Conservation (phyloP, 352 stramenopile species). For the Elongisporangium senticosum region DNA sequence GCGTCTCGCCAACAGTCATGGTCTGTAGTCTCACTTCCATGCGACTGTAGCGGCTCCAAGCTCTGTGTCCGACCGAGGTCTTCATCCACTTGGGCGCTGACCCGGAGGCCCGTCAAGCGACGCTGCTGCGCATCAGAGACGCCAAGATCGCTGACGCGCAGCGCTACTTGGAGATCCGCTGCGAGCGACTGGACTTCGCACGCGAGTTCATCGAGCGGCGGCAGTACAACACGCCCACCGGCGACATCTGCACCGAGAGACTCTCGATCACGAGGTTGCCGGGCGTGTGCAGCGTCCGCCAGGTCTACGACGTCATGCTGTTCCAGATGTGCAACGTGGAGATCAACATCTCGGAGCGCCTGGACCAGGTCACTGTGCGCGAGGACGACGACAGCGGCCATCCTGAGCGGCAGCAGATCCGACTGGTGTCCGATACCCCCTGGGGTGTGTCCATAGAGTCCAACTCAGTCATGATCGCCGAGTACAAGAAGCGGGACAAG, state of each 20-base stretch:
- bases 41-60: neutral
- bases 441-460: constrained; percentile 12
- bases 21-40: neutral
- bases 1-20: neutral
- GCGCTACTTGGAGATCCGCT: constrained; percentile 13
- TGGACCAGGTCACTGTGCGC: constrained; percentile 30
- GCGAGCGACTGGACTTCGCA: neutral
- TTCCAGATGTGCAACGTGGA: constrained; percentile 32
- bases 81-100: constrained; percentile 19
- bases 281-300: constrained; percentile 15
- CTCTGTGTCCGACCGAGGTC: constrained; percentile 17
- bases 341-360: constrained; percentile 34
- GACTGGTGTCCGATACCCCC: neutral
- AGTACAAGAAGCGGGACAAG: constrained; percentile 15
- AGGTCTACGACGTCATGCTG: constrained; percentile 33
- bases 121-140: constrained; percentile 14
- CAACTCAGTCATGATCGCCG: constrained; percentile 18
- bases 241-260: constrained; percentile 20
- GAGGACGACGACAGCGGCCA: constrained; percentile 25
- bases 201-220: neutral
- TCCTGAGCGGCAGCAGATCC: neutral
- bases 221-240: constrained; percentile 14
- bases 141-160: constrained; percentile 22
- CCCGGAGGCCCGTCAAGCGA: constrained; percentile 8
- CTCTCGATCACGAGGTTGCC: constrained; percentile 27